Evolutionary conservation across 495 filamentous ascomycete genomes (phyloP).

Genomic region (Penicillium cataractarum): DNA sequence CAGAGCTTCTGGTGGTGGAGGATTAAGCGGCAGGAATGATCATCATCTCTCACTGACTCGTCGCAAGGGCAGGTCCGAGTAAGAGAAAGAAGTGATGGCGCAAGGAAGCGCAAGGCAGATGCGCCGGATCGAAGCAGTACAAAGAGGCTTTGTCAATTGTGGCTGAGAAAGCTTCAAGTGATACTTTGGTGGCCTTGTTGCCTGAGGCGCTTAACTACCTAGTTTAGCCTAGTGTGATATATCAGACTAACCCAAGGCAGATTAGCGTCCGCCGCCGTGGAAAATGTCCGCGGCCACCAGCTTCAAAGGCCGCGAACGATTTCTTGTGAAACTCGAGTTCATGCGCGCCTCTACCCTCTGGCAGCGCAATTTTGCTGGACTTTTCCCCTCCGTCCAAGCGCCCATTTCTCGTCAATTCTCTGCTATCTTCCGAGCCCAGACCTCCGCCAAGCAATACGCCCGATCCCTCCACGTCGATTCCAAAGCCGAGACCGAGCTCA

Average conservation of each 20-base stretch:
- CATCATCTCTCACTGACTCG: constrained; percentile 14
- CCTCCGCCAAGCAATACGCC: not conserved
- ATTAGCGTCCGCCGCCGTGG: constrained; percentile 10
- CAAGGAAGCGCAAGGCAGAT: constrained; percentile 5
- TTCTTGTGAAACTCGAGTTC: constrained; percentile 19
- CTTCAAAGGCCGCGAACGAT: not conserved
- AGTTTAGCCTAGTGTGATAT: not conserved
- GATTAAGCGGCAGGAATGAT: constrained; percentile 12
- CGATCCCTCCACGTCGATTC: constrained; percentile 15
- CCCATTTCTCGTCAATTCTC: not conserved
- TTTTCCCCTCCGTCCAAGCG: not conserved
- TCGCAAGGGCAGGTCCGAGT: not conserved
- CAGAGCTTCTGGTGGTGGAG: constrained; percentile 20
- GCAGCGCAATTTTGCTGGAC: constrained; percentile 20
- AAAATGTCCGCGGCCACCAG: constrained; percentile 15
- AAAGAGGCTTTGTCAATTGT: not conserved
- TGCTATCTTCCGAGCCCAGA: not conserved
- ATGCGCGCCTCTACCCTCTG: constrained; percentile 26
- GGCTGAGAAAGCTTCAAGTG: constrained; percentile 8
- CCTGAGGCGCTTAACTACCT: constrained; percentile 17
- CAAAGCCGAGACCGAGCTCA: constrained; percentile 21
- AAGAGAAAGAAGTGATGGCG: not conserved
- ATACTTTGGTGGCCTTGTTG: not conserved
- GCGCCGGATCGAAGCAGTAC: constrained; percentile 9
- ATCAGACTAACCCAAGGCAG: not conserved